Evolutionary conservation across 768 basidiomycete genomes (phyloP).

Genomic region (Mycena latifolia): DNA sequence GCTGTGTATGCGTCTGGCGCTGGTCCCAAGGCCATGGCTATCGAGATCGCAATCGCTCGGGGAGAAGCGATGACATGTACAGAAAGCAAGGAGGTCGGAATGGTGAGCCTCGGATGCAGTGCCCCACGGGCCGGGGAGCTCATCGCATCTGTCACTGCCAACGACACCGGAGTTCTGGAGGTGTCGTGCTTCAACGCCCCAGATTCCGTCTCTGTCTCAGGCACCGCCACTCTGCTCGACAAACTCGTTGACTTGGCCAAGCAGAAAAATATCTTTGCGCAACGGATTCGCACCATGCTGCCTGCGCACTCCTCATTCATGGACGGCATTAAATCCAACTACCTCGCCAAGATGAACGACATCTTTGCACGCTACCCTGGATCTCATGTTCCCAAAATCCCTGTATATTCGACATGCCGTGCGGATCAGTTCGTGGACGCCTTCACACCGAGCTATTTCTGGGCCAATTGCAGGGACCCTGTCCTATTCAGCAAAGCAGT

Average conservation of each 20-base stretch:
- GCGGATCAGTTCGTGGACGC: background rate
- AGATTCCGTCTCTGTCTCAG: constrained; percentile 44
- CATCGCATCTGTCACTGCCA: background rate
- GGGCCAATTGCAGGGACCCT: constrained; percentile 16
- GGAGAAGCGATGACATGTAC: constrained; percentile 43
- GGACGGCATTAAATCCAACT: constrained; percentile 38
- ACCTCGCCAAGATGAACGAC: background rate
- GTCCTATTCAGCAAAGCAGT: constrained; percentile 12
- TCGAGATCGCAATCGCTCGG: constrained; percentile 49
- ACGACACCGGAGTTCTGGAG: constrained; percentile 28
- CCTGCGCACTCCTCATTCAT: constrained; percentile 46
- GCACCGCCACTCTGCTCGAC: constrained; percentile 34
- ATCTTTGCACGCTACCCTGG: constrained; percentile 22
- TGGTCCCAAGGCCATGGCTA: constrained; percentile 41
- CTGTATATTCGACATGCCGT: constrained; percentile 17
- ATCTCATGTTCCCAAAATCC: constrained; percentile 9
- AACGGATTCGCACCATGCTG: constrained; percentile 41
- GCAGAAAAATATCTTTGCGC: constrained; percentile 39
- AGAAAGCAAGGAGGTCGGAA: constrained; percentile 35
- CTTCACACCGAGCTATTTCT: constrained; percentile 12
- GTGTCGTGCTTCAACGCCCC: constrained; percentile 48
- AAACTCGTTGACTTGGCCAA: constrained; percentile 37
- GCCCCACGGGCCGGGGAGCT: background rate
- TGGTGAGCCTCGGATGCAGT: constrained; percentile 47
- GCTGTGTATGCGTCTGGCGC: constrained; percentile 50